Evolutionary conservation across 116 monocot species (phyloP), one percentile per base, ranked within the genome.

Genomic region (Cymodocea nodosa): DNA sequence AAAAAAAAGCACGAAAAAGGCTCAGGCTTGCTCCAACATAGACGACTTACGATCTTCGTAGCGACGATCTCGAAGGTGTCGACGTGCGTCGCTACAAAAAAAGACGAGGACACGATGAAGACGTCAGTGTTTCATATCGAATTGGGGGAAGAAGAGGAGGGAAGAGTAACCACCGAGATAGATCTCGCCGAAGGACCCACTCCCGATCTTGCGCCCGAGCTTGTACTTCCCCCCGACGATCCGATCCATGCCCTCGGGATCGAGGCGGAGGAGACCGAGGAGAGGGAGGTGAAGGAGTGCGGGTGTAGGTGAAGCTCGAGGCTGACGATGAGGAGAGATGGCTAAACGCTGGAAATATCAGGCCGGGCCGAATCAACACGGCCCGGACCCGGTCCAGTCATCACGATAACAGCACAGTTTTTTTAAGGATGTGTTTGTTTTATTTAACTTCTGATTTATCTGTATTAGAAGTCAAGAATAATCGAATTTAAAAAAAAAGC

Each of bases 111-210:
- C 53, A 48, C 13, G 55, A 59, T 55, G 23, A 4, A 57, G n/a
- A 64, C 2, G 3, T 57, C 57, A 17, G 18, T 36, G 39, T 18
- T 11, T 44, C n/a, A 11, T 6, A 11, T 18, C 11, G 40, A 62
- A 36, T 62, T 36, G 19, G 36, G 15, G 15, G 36, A 61, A 61
- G 15, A 9, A 16, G 15, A 16, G n/a, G n/a, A 35, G 35, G 14
- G 15, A 22, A 18, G 23, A 44, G 6, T 25, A 65, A 71, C 76
- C 65, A 94, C 94, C 94, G 57, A 94, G 89, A 60, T 71, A 89
- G 80, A 94, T 94, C 84, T 94, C 94, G 12, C 94, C 94, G 70
- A 94, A 94, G 50, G 89, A 94, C 51, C 94, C 94, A 66, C 94
- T 87, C 6, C 94, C 94, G 68, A 94, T 94, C 86, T 94, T 94